Base-by-base conservation (phyloP, 2,329 filamentous ascomycete species). In the Xylaria sp. region DNA sequence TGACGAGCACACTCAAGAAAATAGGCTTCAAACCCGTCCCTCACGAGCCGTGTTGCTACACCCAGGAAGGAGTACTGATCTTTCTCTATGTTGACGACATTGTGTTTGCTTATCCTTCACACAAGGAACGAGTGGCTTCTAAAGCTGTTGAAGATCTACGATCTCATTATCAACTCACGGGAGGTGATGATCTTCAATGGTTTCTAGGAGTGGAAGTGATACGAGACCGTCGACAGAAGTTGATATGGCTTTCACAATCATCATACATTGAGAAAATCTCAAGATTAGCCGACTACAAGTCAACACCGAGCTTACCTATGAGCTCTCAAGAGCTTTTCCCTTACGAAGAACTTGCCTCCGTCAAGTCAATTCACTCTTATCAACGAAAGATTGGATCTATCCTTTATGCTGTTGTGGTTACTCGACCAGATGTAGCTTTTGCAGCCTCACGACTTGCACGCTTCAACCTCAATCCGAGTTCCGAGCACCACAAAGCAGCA, bases 211-310 rank as follows among this genome's bases (percentile, higher is more conserved):
- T 47, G 0, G 18, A 52, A 39, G 39, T 57, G 3, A 57, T 57
- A 8, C 6, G 48, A 11, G 51, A 58, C 16, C 42, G 56, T 3
- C 1, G 5, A 2, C 1, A 50, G 5, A 13, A n/a, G 11, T 3
- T 18, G n/a, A 16, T 57, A 3, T 52, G 16, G 55, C 37, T 57
- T 2, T 49, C 51, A 1, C 46, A 58, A 8, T 11, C 18, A 1
- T 54, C 44, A 3, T 58, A 58, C 19, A 54, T 58, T 6, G 56
- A 58, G 16, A 58, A 58, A 13, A 58, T 54, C 11, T 2, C 6
- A n/a, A 7, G 42, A 50, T 10, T 42, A 54, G 19, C 5, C 4
- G 13, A n/a, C 1, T 16, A 39, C 4, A 23, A 44, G 2, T n/a
- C 19, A 35, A 4, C n/a, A 16, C 37, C 42, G 2, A 10, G 37